A percentile compares a stretch with the other conserved stretches of the same genome.
Evolutionary conservation across 1,284 basidiomycete species (phyloP).

Genomic region (Cerrena zonata): DNA sequence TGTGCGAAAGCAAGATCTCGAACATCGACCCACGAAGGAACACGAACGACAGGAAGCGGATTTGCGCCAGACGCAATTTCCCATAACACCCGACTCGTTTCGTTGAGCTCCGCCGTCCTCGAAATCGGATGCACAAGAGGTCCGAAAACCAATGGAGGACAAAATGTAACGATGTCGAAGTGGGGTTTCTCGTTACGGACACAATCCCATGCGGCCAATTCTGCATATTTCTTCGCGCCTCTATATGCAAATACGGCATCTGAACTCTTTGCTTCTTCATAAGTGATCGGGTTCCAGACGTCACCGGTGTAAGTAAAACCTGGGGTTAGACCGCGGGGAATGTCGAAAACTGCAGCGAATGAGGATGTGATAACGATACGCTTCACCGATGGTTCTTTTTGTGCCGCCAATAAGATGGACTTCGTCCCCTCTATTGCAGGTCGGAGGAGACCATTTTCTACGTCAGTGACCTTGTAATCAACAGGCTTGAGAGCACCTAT

Average conservation of each 20-base stretch:
- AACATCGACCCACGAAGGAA: slow-evolving; percentile 12
- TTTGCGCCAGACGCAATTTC: slow-evolving; percentile 2
- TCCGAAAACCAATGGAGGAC: slow-evolving; percentile 14
- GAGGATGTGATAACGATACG: slow-evolving; percentile 66
- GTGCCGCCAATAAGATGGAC: slow-evolving; percentile 21
- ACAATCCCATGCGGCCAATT: slow-evolving; percentile 14
- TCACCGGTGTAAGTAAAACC: slow-evolving; percentile 10
- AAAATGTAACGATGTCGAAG: slow-evolving; percentile 14
- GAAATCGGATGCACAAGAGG: slow-evolving; percentile 12
- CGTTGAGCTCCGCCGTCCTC: slow-evolving; percentile 6
- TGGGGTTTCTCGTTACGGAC: slow-evolving; percentile 8
- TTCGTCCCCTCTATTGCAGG: slow-evolving; percentile 27
- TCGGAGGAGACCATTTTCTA: slow-evolving; percentile 17
- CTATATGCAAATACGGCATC: slow-evolving; percentile 10
- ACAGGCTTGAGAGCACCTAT: slow-evolving; percentile 11
- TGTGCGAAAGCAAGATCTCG: slow-evolving; percentile 13
- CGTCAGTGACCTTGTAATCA: slow-evolving; percentile 8
- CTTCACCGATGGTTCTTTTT: slow-evolving; percentile 35
- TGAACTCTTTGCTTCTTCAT: slow-evolving; percentile 5
- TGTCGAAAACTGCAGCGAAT: slow-evolving; percentile 45
- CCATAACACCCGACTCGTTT: slow-evolving; percentile 2
- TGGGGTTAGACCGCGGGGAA: slow-evolving; percentile 7
- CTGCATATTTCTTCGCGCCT: slow-evolving; percentile 14
- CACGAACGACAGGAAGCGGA: not conserved
- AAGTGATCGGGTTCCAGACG: slow-evolving; percentile 14